Evolutionary conservation across 768 basidiomycete genomes (phyloP), one percentile per base, ranked within the genome.

Genomic region (Gautieria morchelliformis): DNA sequence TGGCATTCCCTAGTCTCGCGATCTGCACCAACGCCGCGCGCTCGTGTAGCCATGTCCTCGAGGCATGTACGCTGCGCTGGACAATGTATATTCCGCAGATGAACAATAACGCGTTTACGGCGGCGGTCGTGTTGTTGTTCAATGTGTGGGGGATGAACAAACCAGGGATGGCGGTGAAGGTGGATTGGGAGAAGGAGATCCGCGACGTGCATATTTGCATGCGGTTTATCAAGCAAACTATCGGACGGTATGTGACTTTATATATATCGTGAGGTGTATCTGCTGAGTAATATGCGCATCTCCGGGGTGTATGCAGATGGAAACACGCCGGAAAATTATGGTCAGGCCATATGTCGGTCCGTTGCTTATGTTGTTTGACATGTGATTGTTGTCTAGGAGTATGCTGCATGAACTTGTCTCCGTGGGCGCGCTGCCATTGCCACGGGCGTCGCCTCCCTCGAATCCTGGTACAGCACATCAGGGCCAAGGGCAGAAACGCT

Each of bases 111-210:
- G 72, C 79, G n/a, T 78, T 80, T 63, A 73, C 74, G 8, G 69
- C 78, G 3, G 76, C 74, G 8, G 72, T 85, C 32, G 75, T 87
- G 4, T 71, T 88, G 10, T 69, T 88, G 45, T 71, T 87, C 60
- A 82, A 80, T 59, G 80, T 85, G 11, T 87, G 80, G 85, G 82
- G 75, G 58, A 80, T 75, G 19, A 79, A 75, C 63, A 71, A 72
- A 72, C 39, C 32, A n/a, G 51, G 37, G 33, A 30, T 17, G 48
- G 76, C 79, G 12, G 62, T 72, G 33, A 68, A 70, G 2, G 72
- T 74, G 2, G 77, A 84, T 64, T 63, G 75, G 17, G 67, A 69
- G 50, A 70, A 77, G 52, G 81, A 85, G 52, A 74, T 84, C 68
- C 71, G 74, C 41, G 83, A 84, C 59, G 80, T 87, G 4, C 73